phyloP scores from a whole-genome alignment of 768 basidiomycete genomes.

The Coprinellus aureogranulatus region DNA sequence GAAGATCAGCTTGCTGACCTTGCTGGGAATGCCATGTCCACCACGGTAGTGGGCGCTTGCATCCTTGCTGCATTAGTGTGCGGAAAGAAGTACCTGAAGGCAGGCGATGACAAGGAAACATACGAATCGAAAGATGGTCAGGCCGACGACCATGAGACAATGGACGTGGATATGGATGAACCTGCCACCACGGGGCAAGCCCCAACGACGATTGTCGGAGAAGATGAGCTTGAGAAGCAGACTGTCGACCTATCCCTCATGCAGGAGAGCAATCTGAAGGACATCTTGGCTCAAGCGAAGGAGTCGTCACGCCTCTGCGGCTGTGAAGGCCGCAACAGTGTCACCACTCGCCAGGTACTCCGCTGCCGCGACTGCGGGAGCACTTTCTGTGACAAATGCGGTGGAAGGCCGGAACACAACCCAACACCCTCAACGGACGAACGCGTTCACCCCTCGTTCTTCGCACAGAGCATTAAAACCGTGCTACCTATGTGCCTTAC shows the following conservation, averaged over 20 bases:
- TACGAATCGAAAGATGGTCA: slow-evolving; percentile 63
- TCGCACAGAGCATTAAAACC: slow-evolving; percentile 75
- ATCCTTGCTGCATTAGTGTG: slow-evolving; percentile 79
- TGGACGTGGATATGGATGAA: slow-evolving; percentile 14
- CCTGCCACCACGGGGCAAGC: slow-evolving; percentile 2
- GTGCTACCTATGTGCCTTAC: slow-evolving; percentile 84
- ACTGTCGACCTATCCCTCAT: slow-evolving; percentile 69
- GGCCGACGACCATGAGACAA: slow-evolving; percentile 30
- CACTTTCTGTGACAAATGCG: slow-evolving; percentile 81
- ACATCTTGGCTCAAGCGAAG: slow-evolving; percentile 62
- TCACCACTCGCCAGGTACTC: slow-evolving; percentile 64
- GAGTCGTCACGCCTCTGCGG: slow-evolving; percentile 76
- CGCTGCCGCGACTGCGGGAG: slow-evolving; percentile 75
- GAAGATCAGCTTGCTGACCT: slow-evolving; percentile 93
- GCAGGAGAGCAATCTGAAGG: slow-evolving; percentile 42
- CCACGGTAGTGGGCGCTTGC: slow-evolving; percentile 90
- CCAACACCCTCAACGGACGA: slow-evolving; percentile 56
- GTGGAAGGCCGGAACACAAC: slow-evolving; percentile 88
- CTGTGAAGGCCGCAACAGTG: slow-evolving; percentile 86
- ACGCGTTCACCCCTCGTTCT: slow-evolving; percentile 70
- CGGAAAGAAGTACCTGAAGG: slow-evolving; percentile 62
- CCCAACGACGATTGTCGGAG: slow-evolving; percentile 64
- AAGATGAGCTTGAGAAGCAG: slow-evolving; percentile 60
- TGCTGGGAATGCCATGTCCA: slow-evolving; percentile 97
- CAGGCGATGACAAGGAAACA: slow-evolving; percentile 60